Conservation (phyloP, 805 yeast genomes). For the Torulaspora maleeae region DNA sequence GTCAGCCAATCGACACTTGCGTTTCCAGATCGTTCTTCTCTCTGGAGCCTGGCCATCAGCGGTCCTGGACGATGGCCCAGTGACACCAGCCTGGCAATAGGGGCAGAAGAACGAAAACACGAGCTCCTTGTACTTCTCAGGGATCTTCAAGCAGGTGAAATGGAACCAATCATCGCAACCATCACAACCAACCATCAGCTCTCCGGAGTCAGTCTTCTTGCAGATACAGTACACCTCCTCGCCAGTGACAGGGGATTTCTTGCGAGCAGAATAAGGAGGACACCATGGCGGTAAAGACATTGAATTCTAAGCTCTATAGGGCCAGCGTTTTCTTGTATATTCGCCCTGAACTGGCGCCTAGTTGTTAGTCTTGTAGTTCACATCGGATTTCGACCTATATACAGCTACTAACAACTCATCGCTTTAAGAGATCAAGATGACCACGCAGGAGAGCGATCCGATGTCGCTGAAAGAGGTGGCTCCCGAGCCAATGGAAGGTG, state of each 20-base stretch:
- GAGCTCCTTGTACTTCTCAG: conserved; percentile 46
- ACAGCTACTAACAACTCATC: not conserved
- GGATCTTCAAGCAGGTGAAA: conserved; percentile 66
- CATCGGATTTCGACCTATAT: not conserved
- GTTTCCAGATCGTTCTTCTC: conserved; percentile 63
- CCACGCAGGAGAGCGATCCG: not conserved
- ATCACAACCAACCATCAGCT: conserved; percentile 89
- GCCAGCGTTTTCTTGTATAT: not conserved
- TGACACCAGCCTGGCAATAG: conserved; percentile 50
- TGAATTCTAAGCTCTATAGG: not conserved
- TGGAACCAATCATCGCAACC: conserved; percentile 96
- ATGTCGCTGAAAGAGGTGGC: conserved; percentile 16
- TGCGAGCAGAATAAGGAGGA: conserved; percentile 26
- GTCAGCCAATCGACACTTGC: conserved; percentile 58
- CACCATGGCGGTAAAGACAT: conserved; percentile 33
- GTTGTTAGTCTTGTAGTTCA: not conserved
- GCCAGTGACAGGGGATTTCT: conserved; percentile 30
- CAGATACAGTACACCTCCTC: conserved; percentile 76
- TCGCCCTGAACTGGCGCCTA: too few relatives aligned
- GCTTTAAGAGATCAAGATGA: not conserved
- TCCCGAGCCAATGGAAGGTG: conserved; percentile 21
- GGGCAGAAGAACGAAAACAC: conserved; percentile 68
- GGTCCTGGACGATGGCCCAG: conserved; percentile 32
- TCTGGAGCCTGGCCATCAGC: conserved; percentile 15
- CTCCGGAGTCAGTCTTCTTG: conserved; percentile 70